These are phyloP conservation scores for Curvularia verruculosa DNA, from an alignment of 2,329 filamentous ascomycete species.

Conservation along the genomic window DNA sequence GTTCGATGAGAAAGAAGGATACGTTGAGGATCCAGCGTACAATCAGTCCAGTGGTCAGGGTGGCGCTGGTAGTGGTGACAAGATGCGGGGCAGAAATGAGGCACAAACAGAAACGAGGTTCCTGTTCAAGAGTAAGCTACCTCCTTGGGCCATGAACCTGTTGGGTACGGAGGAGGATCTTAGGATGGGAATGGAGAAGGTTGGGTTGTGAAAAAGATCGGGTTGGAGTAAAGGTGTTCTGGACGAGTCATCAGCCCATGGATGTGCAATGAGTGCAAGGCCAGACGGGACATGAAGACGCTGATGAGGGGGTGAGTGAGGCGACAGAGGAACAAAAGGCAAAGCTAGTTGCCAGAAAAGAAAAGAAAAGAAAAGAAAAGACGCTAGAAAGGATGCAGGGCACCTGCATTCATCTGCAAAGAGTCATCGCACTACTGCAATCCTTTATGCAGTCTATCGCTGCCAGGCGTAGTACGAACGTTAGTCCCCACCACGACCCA, in stretches of 20 bases:
- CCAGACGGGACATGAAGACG: too few relatives aligned
- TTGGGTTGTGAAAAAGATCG: conserved; percentile 21
- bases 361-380: neutral
- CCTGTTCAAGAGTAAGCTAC: conserved; percentile 66
- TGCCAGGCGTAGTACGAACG: too few relatives aligned
- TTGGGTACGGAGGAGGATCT: conserved; percentile 80
- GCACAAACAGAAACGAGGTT: conserved; percentile 45
- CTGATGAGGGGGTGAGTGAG: neutral
- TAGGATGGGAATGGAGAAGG: conserved; percentile 36
- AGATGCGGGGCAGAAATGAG: neutral
- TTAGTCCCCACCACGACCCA: too few relatives aligned
- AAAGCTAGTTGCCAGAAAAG: neutral
- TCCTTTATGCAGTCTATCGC: too few relatives aligned
- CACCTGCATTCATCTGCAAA: too few relatives aligned
- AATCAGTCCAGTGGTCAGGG: neutral
- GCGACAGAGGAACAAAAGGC: neutral
- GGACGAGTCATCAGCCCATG: neutral
- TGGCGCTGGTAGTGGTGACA: neutral
- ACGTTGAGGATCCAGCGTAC: conserved; percentile 15
- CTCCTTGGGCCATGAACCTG: conserved; percentile 79
- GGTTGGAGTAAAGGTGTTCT: neutral
- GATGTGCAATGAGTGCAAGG: neutral
- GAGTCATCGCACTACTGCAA: too few relatives aligned
- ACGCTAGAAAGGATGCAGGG: too few relatives aligned
- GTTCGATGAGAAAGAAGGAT: conserved; percentile 20